Base-by-base conservation (phyloP, 805 yeast genomes). In the Dipodascus geniculatus region DNA sequence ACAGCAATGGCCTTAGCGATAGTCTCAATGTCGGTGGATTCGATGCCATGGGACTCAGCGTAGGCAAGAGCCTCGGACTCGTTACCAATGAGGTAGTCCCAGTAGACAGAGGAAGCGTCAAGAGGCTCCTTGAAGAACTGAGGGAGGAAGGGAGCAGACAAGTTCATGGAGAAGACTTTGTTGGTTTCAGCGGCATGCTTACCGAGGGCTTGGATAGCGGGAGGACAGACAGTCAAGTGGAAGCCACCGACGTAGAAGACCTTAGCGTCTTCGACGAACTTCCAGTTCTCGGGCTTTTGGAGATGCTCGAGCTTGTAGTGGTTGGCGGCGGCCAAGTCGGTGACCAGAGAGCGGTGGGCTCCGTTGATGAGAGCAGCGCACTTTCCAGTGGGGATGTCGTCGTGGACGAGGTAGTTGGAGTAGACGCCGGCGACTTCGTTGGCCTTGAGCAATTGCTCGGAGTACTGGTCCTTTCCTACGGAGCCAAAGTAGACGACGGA, bases 251-350 rank as follows among this genome's bases (percentile, higher is more conserved):
- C 85, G 79, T 93, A 93, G 77, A 74, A 93, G 64, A 75, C 77
- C 69, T 82, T 76, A 57, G 91, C 98, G 51, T 74, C 75, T 72
- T 87, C 89, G 57, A 93, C 96, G 56, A 75, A 72, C 59, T 73
- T 74, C 96, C 97, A 90, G 78, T 90, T 87, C 72, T 85, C 95
- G 60, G 95, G 87, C 66, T 79, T 79, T 67, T 87, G 82, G 67
- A 93, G 79, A 71, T 93, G 98, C 55, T 80, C 80, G 51, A 91
- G 83, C 66, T 85, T 85, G 83, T 89, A 93, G 71, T 88, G 95
- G 77, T 93, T 93, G 62, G 99, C 99, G 62, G 99, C 99, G 64
- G 87, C 96, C 65, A 93, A 79, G 68, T 93, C 98, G 49, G 99
- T 93, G 59, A 81, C 97, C 68, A 93, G 76, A 23, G 97, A 91